phyloP scores from a whole-genome alignment of 1,284 basidiomycete genomes.

The Trichosporon asahii region DNA sequence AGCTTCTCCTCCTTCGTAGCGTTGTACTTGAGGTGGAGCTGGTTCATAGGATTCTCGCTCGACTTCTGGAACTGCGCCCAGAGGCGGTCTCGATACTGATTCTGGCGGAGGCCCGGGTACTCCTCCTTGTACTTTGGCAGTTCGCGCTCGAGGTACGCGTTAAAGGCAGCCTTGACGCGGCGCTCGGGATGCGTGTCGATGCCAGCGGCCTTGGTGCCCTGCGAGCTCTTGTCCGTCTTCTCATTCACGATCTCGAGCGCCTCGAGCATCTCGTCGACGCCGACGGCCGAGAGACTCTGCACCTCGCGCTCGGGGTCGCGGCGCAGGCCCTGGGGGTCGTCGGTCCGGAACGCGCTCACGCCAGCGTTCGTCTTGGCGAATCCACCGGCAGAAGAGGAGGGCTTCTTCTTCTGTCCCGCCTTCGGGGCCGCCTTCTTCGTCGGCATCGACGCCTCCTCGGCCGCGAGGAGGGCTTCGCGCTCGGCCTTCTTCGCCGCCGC shows the following conservation, averaged over 20 bases:
- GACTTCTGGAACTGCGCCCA: constrained; percentile 53
- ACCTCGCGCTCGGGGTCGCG: constrained; percentile 50
- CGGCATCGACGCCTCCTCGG: constrained; percentile 72
- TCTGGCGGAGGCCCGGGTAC: constrained; percentile 50
- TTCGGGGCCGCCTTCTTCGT: constrained; percentile 56
- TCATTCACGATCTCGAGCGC: constrained; percentile 83
- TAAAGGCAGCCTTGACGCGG: constrained; percentile 88
- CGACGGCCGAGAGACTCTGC: constrained; percentile 75
- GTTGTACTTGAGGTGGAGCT: constrained; percentile 71
- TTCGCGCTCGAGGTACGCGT: constrained; percentile 86
- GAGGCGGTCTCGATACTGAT: constrained; percentile 51
- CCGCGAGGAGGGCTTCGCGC: constrained; percentile 59
- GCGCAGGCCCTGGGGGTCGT: constrained; percentile 66
- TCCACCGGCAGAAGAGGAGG: constrained; percentile 8
- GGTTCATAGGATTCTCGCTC: constrained; percentile 64
- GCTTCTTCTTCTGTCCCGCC: constrained; percentile 40
- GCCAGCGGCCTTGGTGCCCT: constrained; percentile 69
- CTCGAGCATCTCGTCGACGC: constrained; percentile 88
- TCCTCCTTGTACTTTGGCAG: constrained; percentile 74
- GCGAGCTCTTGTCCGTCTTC: constrained; percentile 85
- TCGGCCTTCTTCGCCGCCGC: constrained; percentile 56
- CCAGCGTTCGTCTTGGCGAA: constrained; percentile 23
- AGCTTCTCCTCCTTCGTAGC: constrained; percentile 78
- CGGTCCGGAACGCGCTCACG: constrained; percentile 35
- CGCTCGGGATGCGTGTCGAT: constrained; percentile 93